Conservation (phyloP, 2,329 filamentous ascomycete genomes). For the Chalaropsis ovoidea region DNA sequence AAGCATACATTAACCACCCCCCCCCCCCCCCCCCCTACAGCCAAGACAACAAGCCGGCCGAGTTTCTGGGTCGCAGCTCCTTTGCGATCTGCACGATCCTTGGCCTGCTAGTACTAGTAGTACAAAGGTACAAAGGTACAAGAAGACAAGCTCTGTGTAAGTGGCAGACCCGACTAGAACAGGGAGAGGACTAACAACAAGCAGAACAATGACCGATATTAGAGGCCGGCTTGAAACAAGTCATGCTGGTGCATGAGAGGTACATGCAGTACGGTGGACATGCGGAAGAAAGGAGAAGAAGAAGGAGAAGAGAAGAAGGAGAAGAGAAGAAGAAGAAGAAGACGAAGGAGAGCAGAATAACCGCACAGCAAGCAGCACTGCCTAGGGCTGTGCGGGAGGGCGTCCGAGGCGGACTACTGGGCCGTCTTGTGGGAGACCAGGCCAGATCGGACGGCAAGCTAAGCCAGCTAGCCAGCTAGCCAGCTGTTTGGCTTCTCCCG, state of each 20-base stretch:
- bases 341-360: background rate
- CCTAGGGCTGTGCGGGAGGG: too few relatives aligned
- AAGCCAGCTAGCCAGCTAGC: too few relatives aligned
- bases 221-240: background rate
- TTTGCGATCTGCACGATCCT: conserved; percentile 7
- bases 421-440: too few relatives aligned
- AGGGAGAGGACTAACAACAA: background rate
- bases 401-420: too few relatives aligned
- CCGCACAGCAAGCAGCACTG: too few relatives aligned
- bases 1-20: too few relatives aligned
- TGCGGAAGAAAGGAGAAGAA: background rate
- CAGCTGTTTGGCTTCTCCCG: too few relatives aligned
- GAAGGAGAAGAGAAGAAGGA: background rate
- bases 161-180: background rate
- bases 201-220: background rate
- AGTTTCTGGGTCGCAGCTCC: background rate
- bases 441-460: too few relatives aligned
- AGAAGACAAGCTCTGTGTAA: conserved; percentile 6
- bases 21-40: too few relatives aligned
- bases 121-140: background rate
- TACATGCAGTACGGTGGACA: background rate
- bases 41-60: background rate
- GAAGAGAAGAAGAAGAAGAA: background rate
- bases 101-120: background rate
- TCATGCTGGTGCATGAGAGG: conserved; percentile 5